phyloP scores from a whole-genome alignment of 768 basidiomycete genomes.

The Mycena kentingensis region DNA sequence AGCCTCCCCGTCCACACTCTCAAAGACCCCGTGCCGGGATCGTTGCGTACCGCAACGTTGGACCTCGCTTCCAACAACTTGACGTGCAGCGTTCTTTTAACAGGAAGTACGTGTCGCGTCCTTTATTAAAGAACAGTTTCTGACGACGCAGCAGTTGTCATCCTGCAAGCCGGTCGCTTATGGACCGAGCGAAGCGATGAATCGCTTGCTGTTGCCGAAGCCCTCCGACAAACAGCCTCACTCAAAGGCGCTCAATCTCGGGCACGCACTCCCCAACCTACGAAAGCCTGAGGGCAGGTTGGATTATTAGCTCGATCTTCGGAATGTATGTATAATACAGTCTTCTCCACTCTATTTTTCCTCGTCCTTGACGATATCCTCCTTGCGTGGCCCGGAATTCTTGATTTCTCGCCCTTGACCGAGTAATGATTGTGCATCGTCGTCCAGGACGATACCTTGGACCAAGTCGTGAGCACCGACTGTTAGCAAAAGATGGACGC shows the following conservation, averaged over 20 bases:
- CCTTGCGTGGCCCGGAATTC: slow-evolving; percentile 83
- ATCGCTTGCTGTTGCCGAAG: slow-evolving; percentile 54
- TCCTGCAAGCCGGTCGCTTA: slow-evolving; percentile 80
- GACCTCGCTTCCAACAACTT: slow-evolving; percentile 84
- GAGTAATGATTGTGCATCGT: slow-evolving; percentile 79
- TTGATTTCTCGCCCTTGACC: slow-evolving; percentile 84
- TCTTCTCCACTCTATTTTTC: slow-evolving; percentile 16
- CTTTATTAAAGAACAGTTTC: too few species aligned
- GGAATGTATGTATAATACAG: slow-evolving; percentile 15
- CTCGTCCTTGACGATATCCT: slow-evolving; percentile 88
- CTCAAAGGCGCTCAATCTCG: slow-evolving; percentile 19
- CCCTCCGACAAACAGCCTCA: slow-evolving; percentile 19
- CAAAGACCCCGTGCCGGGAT: slow-evolving; percentile 61
- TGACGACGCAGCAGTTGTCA: too few species aligned
- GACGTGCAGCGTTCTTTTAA: slow-evolving; percentile 84
- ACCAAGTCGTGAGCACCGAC: neutral
- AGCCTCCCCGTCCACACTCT: slow-evolving; percentile 54
- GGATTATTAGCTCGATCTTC: slow-evolving; percentile 6
- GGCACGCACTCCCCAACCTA: slow-evolving; percentile 23
- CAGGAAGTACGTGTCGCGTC: too few species aligned
- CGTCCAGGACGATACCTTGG: slow-evolving; percentile 79
- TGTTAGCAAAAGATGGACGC: slow-evolving; percentile 26
- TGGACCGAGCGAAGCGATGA: slow-evolving; percentile 80
- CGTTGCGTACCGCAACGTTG: slow-evolving; percentile 63
- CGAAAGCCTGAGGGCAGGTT: slow-evolving; percentile 4